Base-by-base conservation (phyloP, 2,329 filamentous ascomycete genomes). In the Penicillium sclerotiorum region DNA sequence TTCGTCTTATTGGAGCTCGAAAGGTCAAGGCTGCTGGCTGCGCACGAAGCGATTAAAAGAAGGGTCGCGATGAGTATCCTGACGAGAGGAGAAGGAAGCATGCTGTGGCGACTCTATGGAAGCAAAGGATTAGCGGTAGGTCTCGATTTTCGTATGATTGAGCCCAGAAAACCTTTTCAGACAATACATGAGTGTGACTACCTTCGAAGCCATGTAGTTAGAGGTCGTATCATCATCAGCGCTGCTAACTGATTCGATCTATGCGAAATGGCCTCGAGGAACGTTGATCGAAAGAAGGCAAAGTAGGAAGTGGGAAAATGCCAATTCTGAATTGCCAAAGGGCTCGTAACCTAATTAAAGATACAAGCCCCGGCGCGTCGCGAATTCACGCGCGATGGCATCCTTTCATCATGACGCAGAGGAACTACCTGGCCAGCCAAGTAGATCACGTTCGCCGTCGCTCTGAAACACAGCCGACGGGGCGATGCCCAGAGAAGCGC, bases 91-190 rank as follows among this genome's bases (percentile, higher is more conserved):
- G 49, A 58, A 53, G 60, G 48, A 59, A 59, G 61, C 70, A 74
- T 74, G 55, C 62, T 73, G 70, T 58, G 57, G 53, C 53, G 60
- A 47, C 59, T 58, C 62, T 64, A 47, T 47, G 28, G 32, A 35
- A 23, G 22, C 8, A 5, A 23, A 33, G 11, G n/a, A 8, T 30
- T 27, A 41, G 37, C 13, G 11, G 17, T 30, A 18, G 15, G 3
- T 17, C 20, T 21, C 22, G 12, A 8, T 25, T 20, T 5, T 25
- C 22, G 18, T 12, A n/a, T 21, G 21, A 1, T 4, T 18, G 8
- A 20, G 12, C 30, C 23, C 9, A 28, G 49, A 59, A 35, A 32
- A 67, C 64, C 55, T 58, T 49, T 47, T 30, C 38, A 20, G 46
- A 52, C 49, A 30, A 50, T 53, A 50, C 48, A 59, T 52, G 56